Evolutionary conservation across 306 rosid genomes (phyloP), one percentile per base, ranked within the genome.

Genomic region (Vigna nakashimae): DNA sequence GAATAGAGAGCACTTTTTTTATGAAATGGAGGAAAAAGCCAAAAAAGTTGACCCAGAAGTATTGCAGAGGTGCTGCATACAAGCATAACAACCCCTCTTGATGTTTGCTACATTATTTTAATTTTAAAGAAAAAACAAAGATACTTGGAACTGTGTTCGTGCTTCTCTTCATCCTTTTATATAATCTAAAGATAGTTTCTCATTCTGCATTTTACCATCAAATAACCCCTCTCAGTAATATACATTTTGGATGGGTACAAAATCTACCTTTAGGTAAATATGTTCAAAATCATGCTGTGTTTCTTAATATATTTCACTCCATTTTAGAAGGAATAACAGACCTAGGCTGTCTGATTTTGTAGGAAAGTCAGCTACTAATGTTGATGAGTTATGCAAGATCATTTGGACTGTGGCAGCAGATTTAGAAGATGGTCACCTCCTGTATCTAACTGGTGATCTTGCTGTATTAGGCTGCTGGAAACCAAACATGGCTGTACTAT

Each of bases 401-500:
- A 78, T 86, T 68, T 91, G 97, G 94, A 95, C 87, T 7, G 72
- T 91, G 66, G 97, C 91, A 85, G 91, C 96, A 68, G 96, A 92
- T 88, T 77, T 92, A 82, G 91, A 80, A 79, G 91, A 87, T 56
- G 93, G 86, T 85, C 90, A 96, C 81, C 89, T 86, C 74, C 89
- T 96, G 60, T 96, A 91, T 80, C 24, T 96, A 49, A 91, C 94
- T 81, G 98, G 99, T 69, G 98, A 91, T 69, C 90, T 89, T 83
- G 80, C 79, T 74, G 90, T 78, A 64, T 88, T 96, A 65, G 98
- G 99, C 78, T 86, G 91, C 84, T 96, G 99, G 98, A 89, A 92
- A 59, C 97, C 94, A 26, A 87, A 85, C 74, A 86, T 82, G 85
- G 97, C 99, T 67, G 42, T 87, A 24, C 86, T 81, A 66, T 81